Evolutionary conservation across 148 eudicot genomes (phyloP), one percentile per base, ranked within the genome.

Genomic region (Pouteria glomerata): DNA sequence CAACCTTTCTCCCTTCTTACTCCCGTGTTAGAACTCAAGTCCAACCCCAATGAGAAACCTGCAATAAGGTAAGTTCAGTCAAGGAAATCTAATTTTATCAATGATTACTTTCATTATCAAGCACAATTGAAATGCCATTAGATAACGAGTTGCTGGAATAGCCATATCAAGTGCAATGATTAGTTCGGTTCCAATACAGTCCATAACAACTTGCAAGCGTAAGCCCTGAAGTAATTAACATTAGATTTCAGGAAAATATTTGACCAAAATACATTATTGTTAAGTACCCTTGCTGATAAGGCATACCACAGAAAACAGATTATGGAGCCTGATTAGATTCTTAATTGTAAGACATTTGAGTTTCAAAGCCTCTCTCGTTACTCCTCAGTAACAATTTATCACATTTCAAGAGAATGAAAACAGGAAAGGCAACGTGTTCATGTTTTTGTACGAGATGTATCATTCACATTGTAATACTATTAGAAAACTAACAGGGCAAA

Each of bases 31-130:
- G 85, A 74, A 37, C 71, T 78, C 73, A 88, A 68, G 73, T 76
- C 79, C 83, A 85, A 61, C 16, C 93, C 88, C 82, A 89, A 60
- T 16, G 96, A 88, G 62, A 72, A 71, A 59, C 98, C 96, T 94
- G 88, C 66, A 79, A 80, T 39, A 21, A 48, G 39, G 35, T 48
- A 34, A 15, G 8, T 8, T 18, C n/a, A n/a, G n/a, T n/a, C n/a
- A n/a, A n/a, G n/a, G n/a, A n/a, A n/a, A n/a, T n/a, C n/a, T n/a
- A n/a, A n/a, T 11, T 34, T 53, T 35, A 60, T 7, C 11, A 34
- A 52, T 14, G 19, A 55, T 55, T 4, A 1, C 5, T 24, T 24
- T 7, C 30, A 55, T 4, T 0, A 55, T 6, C 59, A 23, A 55
- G 21, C 29, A 21, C 1, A 55, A 48, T 8, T 15, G 0, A 48